These are phyloP conservation scores for Fagopyrum esculentum DNA, from an alignment of 148 eudicot species.

Conservation along the genomic window DNA sequence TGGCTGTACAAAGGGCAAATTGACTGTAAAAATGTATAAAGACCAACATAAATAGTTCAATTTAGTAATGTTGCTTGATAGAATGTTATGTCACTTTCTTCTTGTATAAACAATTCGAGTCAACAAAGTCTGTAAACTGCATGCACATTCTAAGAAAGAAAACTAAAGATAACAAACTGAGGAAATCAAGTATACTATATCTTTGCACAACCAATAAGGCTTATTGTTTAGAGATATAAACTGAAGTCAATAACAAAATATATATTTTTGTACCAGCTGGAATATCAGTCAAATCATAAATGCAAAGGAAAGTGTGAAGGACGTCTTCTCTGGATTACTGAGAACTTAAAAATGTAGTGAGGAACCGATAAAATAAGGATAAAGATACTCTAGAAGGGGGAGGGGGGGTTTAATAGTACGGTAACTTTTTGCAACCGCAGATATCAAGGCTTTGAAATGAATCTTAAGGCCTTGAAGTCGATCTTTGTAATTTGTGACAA, in stretches of 20 bases:
- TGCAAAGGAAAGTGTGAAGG: constrained; percentile 91
- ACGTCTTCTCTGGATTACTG: constrained; percentile 95
- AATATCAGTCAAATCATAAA: constrained; percentile 97
- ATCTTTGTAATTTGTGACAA: too few relatives aligned
- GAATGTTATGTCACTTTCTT: background rate
- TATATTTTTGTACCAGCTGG: constrained; percentile 92
- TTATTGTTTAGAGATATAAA: background rate
- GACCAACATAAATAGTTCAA: background rate
- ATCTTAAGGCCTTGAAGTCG: too few relatives aligned
- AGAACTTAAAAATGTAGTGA: constrained; percentile 50
- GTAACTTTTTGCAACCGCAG: too few relatives aligned
- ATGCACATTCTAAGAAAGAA: background rate
- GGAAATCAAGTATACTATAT: background rate
- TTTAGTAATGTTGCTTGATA: background rate
- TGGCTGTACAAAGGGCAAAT: background rate
- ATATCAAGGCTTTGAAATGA: too few relatives aligned
- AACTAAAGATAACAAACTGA: background rate
- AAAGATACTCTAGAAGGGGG: too few relatives aligned
- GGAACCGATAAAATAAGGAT: too few relatives aligned
- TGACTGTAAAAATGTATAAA: background rate
- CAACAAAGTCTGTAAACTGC: background rate
- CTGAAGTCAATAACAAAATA: background rate
- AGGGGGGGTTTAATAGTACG: too few relatives aligned
- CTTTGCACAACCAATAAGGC: background rate
- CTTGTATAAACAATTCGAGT: background rate